A percentile compares a stretch with the other conserved stretches of the same genome.
These are phyloP conservation scores for Chaetomiaceae sp. DNA, from an alignment of 2,329 filamentous ascomycete genomes.

Conservation along the genomic window DNA sequence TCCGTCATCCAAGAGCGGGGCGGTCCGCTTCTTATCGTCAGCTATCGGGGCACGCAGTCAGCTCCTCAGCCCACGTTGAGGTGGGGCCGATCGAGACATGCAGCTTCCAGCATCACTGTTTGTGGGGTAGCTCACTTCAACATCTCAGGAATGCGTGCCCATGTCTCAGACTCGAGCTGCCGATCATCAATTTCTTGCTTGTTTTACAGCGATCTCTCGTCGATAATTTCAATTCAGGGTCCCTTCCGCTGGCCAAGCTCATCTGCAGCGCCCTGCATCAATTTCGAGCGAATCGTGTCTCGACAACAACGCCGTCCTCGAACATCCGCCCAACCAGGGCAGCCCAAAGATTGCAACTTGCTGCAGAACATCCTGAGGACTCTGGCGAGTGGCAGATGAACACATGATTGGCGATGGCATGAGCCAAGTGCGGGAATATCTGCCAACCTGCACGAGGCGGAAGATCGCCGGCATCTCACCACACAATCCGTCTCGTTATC, in stretches of 20 bases:
- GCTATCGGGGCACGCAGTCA: too few species aligned
- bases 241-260: not conserved
- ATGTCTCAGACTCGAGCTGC: not conserved
- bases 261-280: not conserved
- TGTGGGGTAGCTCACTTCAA: too few species aligned
- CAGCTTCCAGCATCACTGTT: too few species aligned
- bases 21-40: too few species aligned
- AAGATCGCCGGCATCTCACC: slow-evolving; percentile 13
- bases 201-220: not conserved
- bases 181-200: not conserved
- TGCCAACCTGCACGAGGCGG: slow-evolving; percentile 11
- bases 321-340: slow-evolving; percentile 23
- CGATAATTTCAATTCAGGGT: too few species aligned
- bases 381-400: slow-evolving; percentile 25
- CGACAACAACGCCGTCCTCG: slow-evolving; percentile 19
- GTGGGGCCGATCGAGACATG: too few species aligned
- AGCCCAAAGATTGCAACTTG: slow-evolving; percentile 11
- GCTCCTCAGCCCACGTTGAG: too few species aligned
- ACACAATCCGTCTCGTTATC: slow-evolving; percentile 4
- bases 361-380: slow-evolving; percentile 12
- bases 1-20: too few species aligned
- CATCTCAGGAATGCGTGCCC: too few species aligned
- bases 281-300: slow-evolving; percentile 22
- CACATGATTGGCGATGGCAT: slow-evolving; percentile 26
- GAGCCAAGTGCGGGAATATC: slow-evolving; percentile 8